These are phyloP conservation scores for Cystobasidium onofrii DNA, from an alignment of 768 basidiomycete genomes.

Conservation along the genomic window DNA sequence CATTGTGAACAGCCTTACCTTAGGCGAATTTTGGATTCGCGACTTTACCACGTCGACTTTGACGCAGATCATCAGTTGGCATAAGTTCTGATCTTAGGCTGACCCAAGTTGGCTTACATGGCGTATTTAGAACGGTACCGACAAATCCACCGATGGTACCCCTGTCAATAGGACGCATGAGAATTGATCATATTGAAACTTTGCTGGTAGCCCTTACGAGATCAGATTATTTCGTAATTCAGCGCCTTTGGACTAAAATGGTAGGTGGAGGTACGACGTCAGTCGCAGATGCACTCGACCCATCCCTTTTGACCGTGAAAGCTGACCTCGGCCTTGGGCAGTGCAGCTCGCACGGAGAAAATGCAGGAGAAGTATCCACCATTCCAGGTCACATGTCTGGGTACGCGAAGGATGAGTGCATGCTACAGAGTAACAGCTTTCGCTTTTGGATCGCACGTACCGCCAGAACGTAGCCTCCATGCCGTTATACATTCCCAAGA, in stretches of 20 bases:
- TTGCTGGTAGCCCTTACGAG: slow-evolving; percentile 53
- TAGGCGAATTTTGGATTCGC: slow-evolving; percentile 62
- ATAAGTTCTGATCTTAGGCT: background rate
- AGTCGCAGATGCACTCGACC: too few species aligned
- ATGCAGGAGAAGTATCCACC: slow-evolving; percentile 88
- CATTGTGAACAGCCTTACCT: slow-evolving; percentile 10
- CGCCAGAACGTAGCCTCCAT: slow-evolving; percentile 99
- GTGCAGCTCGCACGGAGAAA: slow-evolving; percentile 65
- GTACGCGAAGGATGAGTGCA: background rate
- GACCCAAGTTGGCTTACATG: slow-evolving; percentile 46
- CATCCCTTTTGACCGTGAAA: too few species aligned
- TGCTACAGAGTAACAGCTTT: background rate
- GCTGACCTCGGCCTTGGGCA: slow-evolving; percentile 77
- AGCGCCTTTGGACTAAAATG: slow-evolving; percentile 54
- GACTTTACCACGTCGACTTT: slow-evolving; percentile 81
- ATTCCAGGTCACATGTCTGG: slow-evolving; percentile 46
- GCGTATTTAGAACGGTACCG: slow-evolving; percentile 65
- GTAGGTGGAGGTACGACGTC: slow-evolving; percentile 46
- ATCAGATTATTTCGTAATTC: slow-evolving; percentile 81
- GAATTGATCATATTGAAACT: too few species aligned
- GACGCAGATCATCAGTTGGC: slow-evolving; percentile 11
- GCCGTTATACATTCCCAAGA: slow-evolving; percentile 79
- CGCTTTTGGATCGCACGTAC: slow-evolving; percentile 47
- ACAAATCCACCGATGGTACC: slow-evolving; percentile 82
- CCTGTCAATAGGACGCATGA: background rate